phyloP scores from a whole-genome alignment of 441 rosid species.

The Jatropha podagrica region DNA sequence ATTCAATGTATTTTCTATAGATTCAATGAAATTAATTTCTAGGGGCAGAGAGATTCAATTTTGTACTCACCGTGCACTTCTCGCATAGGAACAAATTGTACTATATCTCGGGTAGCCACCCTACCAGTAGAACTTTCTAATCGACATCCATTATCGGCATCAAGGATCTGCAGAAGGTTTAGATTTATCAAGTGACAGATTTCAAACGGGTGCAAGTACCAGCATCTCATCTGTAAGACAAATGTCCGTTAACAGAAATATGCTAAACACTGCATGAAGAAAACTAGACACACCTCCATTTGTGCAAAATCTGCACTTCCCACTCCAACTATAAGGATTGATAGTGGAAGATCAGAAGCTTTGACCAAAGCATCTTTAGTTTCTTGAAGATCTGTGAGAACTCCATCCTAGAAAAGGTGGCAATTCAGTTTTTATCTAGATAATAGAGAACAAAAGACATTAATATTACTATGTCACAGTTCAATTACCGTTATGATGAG shows the following conservation, averaged over 20 bases:
- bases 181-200: neutral
- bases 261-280: conserved; percentile 24
- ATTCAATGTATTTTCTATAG: neutral
- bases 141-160: conserved; percentile 69
- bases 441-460: neutral
- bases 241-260: neutral
- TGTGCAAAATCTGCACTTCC: conserved; percentile 95
- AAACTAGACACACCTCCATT: conserved; percentile 73
- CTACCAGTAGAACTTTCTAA: conserved; percentile 73
- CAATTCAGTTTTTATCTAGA: neutral
- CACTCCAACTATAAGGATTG: conserved; percentile 84
- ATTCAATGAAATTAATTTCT: neutral
- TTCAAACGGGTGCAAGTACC: neutral
- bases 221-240: neutral
- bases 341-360: conserved; percentile 87
- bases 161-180: conserved; percentile 48
- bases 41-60: neutral
- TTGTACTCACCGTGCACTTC: conserved; percentile 63
- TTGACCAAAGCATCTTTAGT: conserved; percentile 75
- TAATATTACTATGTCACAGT: neutral
- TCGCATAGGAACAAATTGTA: conserved; percentile 77
- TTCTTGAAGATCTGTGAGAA: conserved; percentile 84
- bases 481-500: conserved; percentile 71
- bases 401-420: conserved; percentile 60
- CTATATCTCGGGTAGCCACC: conserved; percentile 78